These are phyloP conservation scores for Vitis hybrid DNA, from an alignment of 177 flowering plant species.

Conservation along the genomic window DNA sequence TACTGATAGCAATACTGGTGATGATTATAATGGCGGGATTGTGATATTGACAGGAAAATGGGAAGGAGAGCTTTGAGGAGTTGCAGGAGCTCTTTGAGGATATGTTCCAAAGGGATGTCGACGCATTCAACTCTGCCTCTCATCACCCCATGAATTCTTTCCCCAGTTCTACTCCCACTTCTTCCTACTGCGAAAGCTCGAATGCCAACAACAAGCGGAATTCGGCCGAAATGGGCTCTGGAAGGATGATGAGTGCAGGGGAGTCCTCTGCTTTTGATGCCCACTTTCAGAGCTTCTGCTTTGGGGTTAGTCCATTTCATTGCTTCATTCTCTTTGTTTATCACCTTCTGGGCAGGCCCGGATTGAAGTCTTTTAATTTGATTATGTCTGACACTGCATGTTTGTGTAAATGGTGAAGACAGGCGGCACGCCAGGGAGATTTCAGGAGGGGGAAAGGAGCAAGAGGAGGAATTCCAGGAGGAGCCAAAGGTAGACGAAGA, in stretches of 20 bases:
- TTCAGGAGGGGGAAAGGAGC: conserved; percentile 23
- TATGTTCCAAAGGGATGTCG: conserved; percentile 57
- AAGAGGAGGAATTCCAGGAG: conserved; percentile 24
- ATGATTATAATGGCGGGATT: neutral
- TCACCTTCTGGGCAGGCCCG: neutral
- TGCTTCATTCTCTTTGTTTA: neutral
- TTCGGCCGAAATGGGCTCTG: conserved; percentile 36
- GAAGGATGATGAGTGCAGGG: conserved; percentile 8
- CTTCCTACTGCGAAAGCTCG: conserved; percentile 20
- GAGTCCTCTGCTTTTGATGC: conserved; percentile 21
- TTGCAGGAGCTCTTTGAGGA: conserved; percentile 71
- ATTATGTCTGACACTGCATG: too few species aligned
- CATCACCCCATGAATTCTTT: neutral
- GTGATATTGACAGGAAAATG: conserved; percentile 48
- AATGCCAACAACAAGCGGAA: conserved; percentile 35
- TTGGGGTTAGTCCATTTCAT: conserved; percentile 49
- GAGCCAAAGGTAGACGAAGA: conserved; percentile 20
- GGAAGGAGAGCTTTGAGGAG: conserved; percentile 70
- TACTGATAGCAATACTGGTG: too few species aligned
- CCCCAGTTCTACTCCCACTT: conserved; percentile 11
- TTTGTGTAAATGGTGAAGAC: conserved; percentile 7
- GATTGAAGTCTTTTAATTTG: neutral
- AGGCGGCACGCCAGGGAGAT: conserved; percentile 26
- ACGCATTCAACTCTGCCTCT: conserved; percentile 26
- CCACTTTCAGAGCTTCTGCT: conserved; percentile 46